Base-by-base conservation (phyloP, 805 yeast genomes). In the Saccharomyces paradoxus region DNA sequence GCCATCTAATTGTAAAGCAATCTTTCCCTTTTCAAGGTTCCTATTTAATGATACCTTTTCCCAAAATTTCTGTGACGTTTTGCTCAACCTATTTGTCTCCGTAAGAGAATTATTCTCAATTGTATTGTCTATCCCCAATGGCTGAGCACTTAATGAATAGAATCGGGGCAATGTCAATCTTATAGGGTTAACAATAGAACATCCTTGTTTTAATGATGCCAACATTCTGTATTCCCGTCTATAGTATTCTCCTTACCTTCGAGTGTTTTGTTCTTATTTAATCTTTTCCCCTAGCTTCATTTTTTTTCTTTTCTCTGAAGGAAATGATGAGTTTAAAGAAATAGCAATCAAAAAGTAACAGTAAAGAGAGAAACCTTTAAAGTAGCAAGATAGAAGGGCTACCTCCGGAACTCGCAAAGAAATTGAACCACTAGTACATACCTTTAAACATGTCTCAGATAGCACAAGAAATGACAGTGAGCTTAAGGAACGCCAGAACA, bases 11-110 rank as follows among this genome's bases (percentile, higher is more conserved):
- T 82, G 82, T 27, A 92, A 75, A 47, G 79, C 80, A 54, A 74
- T 76, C 4, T 73, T 62, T 3, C 66, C 70, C 2, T 69, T 66
- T 1, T 67, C 64, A 0, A 66, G 63, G 53, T 73, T 68, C 13
- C 62, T 56, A 27, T 66, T 60, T 52, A 69, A 60, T 50, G 65
- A 67, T 4, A 87, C 94, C 49, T 82, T 79, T 54, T 87, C 87
- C 97, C 97, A 90, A 69, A 90, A 89, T 67, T 81, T 84, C 50
- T 80, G 74, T 53, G 85, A 71, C 0, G 94, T 85, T 65, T 83
- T 84, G 46, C 86, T 80, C 46, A 86, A 71, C 62, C 87, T 75
- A 66, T 86, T 87, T 3, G 94, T 80, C 59, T 86, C 89, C 0
- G 87, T 72, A 51, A 68, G 65, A 26, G 72, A 59, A 59, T 82